Evolutionary conservation across 441 rosid species (phyloP), one percentile per base, ranked within the genome.

Genomic region (Hura crepitans): DNA sequence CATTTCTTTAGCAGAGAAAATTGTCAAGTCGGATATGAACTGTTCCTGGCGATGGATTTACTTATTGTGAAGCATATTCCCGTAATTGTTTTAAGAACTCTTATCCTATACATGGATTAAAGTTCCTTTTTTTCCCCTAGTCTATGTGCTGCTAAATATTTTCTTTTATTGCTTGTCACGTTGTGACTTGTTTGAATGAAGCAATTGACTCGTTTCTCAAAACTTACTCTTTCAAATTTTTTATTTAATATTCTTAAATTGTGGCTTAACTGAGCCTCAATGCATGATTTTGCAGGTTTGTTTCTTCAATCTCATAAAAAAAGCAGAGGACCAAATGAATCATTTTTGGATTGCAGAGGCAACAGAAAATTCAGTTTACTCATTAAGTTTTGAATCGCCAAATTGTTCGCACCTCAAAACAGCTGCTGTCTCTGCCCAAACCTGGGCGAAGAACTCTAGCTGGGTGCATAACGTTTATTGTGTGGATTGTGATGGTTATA

Each of bases 301-400:
- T 71, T 93, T 93, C 80, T 78, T 84, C 81, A 88, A 96, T 84
- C 84, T 96, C 55, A 83, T 95, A 58, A 90, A 85, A 77, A 87
- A 85, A 79, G 79, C 92, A 46, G 87, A 93, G 75, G 99, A 93
- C 81, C 79, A 71, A 31, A 74, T 58, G 58, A 88, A 93, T 85
- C 75, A 83, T 56, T 74, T 89, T 47, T 93, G 97, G 94, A 87
- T 91, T 5, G 89, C 97, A 33, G 98, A 96, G 64, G 92, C 94
- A 60, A 91, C 96, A 58, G 97, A 91, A 73, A 93, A 96, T 78
- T 87, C 97, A 65, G 76, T 75, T 43, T 89, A 91, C 71, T 81
- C 75, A 57, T 67, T 86, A 55, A 83, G 71, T 74, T 87, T 87
- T 27, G 84, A 82, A 78, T 66, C 78, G 56, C 75, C 83, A 42